phyloP scores from a whole-genome alignment of 2,329 filamentous ascomycete genomes.

The Moelleriella libera region DNA sequence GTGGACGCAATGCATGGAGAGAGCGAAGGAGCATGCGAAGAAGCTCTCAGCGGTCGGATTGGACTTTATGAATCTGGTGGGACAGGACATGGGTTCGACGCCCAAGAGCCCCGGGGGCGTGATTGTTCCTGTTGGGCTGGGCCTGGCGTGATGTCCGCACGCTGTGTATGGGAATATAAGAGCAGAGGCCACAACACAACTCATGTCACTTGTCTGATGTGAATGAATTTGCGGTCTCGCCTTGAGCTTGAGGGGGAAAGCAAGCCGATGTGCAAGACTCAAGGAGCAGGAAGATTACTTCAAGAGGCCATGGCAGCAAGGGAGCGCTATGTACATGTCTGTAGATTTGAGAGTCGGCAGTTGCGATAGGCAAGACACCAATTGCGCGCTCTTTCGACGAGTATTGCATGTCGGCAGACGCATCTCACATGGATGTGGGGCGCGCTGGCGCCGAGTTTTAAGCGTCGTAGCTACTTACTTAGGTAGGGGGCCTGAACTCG shows the following conservation, averaged over 20 bases:
- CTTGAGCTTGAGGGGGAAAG: background rate
- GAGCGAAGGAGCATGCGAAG: slow-evolving; percentile 65
- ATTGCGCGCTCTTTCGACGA: too few relatives aligned
- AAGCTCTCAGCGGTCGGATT: slow-evolving; percentile 76
- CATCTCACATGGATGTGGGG: too few relatives aligned
- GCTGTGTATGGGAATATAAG: background rate
- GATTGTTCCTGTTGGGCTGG: slow-evolving; percentile 13
- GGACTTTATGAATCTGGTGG: slow-evolving; percentile 76
- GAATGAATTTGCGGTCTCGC: background rate
- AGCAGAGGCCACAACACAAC: background rate
- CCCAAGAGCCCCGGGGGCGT: slow-evolving; percentile 5
- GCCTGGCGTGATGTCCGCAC: slow-evolving; percentile 11
- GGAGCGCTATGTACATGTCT: too few relatives aligned
- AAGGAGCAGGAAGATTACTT: background rate
- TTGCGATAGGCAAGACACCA: too few relatives aligned
- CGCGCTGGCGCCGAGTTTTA: too few relatives aligned
- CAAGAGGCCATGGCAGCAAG: too few relatives aligned
- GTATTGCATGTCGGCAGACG: too few relatives aligned
- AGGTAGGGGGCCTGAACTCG: too few relatives aligned
- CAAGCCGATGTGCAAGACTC: background rate
- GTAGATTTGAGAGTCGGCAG: too few relatives aligned
- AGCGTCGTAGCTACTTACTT: too few relatives aligned
- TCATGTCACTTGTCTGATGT: background rate
- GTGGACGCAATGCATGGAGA: slow-evolving; percentile 72
- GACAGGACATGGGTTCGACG: slow-evolving; percentile 31